Evolutionary conservation across 2,329 filamentous ascomycete species (phyloP).

Genomic region (Fusarium sp.): DNA sequence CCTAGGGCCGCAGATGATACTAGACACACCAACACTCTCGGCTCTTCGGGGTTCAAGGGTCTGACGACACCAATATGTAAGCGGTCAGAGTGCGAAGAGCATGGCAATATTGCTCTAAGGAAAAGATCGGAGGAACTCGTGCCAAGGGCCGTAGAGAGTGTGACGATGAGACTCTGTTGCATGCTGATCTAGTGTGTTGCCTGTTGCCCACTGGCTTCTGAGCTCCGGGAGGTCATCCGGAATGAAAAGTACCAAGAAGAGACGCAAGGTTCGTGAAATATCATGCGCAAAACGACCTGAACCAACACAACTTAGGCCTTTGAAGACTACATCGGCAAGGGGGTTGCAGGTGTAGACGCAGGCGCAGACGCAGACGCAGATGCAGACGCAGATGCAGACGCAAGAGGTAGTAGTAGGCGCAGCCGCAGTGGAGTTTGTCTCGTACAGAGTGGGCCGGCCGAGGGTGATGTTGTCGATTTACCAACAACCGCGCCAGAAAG

Average conservation of each 20-base stretch:
- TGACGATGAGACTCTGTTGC: slow-evolving; percentile 23
- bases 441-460: slow-evolving; percentile 28
- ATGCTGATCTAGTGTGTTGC: slow-evolving; percentile 34
- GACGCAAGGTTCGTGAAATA: slow-evolving; percentile 26
- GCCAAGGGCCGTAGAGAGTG: slow-evolving; percentile 24
- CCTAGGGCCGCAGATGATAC: slow-evolving; percentile 26
- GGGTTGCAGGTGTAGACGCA: slow-evolving; percentile 17
- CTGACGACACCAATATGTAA: neutral
- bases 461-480: slow-evolving; percentile 10
- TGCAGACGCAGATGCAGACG: slow-evolving; percentile 21
- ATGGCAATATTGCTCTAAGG: neutral
- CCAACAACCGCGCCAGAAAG: slow-evolving; percentile 19
- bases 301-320: slow-evolving; percentile 1
- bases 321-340: neutral
- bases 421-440: slow-evolving; percentile 26
- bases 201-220: slow-evolving; percentile 25
- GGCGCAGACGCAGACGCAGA: slow-evolving; percentile 8
- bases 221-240: slow-evolving; percentile 29
- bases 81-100: slow-evolving; percentile 15
- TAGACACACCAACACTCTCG: slow-evolving; percentile 23
- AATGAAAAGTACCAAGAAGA: slow-evolving; percentile 21
- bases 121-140: slow-evolving; percentile 20
- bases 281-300: neutral
- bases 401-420: slow-evolving; percentile 15
- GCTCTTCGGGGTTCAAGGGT: slow-evolving; percentile 2